phyloP scores from a whole-genome alignment of 2,329 filamentous ascomycete genomes.

The Phyllosticta citribraziliensis region DNA sequence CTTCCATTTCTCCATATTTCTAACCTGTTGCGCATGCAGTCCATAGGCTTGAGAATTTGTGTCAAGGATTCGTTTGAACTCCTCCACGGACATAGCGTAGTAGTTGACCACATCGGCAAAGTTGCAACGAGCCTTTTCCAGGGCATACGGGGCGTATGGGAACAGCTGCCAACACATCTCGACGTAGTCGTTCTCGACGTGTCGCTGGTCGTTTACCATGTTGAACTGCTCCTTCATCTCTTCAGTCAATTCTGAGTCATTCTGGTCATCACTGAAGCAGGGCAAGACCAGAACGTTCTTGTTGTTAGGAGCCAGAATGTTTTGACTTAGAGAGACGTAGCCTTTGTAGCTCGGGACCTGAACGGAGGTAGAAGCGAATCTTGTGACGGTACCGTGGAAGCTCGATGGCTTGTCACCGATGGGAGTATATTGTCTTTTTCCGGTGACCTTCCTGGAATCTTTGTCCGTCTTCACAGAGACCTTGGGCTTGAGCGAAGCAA shows the following conservation, averaged over 20 bases:
- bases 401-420: neutral
- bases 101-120: slow-evolving; percentile 31
- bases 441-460: no score
- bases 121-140: slow-evolving; percentile 24
- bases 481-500: no score
- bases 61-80: slow-evolving; percentile 3
- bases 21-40: slow-evolving; percentile 9
- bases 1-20: neutral
- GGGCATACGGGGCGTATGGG: slow-evolving; percentile 24
- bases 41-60: neutral
- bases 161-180: slow-evolving; percentile 27
- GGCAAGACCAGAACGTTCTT: slow-evolving; percentile 31
- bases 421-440: neutral
- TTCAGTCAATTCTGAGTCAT: slow-evolving; percentile 15
- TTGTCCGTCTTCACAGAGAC: no score
- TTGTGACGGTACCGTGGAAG: neutral
- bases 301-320: slow-evolving; percentile 33
- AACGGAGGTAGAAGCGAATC: slow-evolving; percentile 1
- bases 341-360: slow-evolving; percentile 30
- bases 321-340: slow-evolving; percentile 32
- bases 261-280: slow-evolving; percentile 21
- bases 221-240: slow-evolving; percentile 20
- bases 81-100: slow-evolving; percentile 23
- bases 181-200: slow-evolving; percentile 20
- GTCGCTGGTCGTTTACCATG: slow-evolving; percentile 20